phyloP scores from a whole-genome alignment of 2,329 filamentous ascomycete genomes.

The Colletotrichum agaves region DNA sequence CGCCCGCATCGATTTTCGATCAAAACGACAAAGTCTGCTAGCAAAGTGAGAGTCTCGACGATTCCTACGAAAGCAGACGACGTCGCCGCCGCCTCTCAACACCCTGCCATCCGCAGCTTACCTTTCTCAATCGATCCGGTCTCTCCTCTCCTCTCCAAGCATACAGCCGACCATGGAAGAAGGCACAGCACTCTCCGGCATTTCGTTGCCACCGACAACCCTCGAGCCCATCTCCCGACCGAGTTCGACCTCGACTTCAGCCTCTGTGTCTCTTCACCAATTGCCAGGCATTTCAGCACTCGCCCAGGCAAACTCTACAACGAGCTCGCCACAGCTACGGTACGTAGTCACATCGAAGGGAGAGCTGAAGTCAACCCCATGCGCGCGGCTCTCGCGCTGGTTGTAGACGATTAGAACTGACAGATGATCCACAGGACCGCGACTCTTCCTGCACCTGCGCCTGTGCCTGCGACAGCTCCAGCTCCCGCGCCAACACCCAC shows the following conservation, averaged over 20 bases:
- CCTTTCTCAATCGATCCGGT: not conserved
- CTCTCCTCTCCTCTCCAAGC: conserved; percentile 9
- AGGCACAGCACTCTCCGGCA: conserved; percentile 40
- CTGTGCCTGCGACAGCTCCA: conserved; percentile 23
- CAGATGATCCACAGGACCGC: conserved; percentile 27
- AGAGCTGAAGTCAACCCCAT: not conserved
- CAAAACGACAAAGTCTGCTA: not conserved
- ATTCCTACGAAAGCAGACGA: not conserved
- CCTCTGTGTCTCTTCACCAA: conserved; percentile 53
- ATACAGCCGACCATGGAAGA: conserved; percentile 57
- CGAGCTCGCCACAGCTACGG: conserved; percentile 58
- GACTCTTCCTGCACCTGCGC: conserved; percentile 26
- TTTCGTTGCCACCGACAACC: conserved; percentile 43
- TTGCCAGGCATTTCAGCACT: conserved; percentile 59
- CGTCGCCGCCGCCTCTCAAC: not conserved
- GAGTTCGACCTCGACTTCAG: conserved; percentile 57
- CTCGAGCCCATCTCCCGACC: conserved; percentile 59
- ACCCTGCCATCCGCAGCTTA: not conserved
- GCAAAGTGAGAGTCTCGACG: not conserved
- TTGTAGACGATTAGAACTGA: conserved; percentile 20
- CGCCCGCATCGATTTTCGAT: not conserved
- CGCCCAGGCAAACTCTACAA: conserved; percentile 52
- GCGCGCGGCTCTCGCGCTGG: not conserved
- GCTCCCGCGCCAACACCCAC: conserved; percentile 16
- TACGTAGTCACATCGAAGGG: conserved; percentile 46